Conservation (phyloP, 2,329 filamentous ascomycete genomes). For the Phoma sp. region DNA sequence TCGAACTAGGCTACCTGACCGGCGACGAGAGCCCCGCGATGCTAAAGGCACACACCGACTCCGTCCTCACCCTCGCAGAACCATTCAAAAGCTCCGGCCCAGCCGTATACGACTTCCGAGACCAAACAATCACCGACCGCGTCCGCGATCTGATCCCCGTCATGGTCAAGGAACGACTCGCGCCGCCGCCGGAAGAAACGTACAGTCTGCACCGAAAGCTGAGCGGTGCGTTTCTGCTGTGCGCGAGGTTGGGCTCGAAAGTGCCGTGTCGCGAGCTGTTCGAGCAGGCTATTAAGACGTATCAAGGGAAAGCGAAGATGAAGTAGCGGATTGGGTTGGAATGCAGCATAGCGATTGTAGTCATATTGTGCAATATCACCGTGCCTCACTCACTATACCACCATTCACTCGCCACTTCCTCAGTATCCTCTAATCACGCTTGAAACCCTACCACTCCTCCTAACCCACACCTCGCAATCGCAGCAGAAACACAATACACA, state of each 20-base stretch:
- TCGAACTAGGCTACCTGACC: constrained; percentile 86
- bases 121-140: constrained; percentile 95
- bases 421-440: constrained; percentile 14
- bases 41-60: constrained; percentile 88
- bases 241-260: constrained; percentile 81
- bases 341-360: background rate
- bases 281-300: constrained; percentile 57
- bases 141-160: constrained; percentile 87
- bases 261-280: constrained; percentile 86
- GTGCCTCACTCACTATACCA: constrained; percentile 31
- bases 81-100: constrained; percentile 80
- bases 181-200: constrained; percentile 95
- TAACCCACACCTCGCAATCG: background rate
- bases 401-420: constrained; percentile 25
- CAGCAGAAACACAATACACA: background rate
- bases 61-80: constrained; percentile 88
- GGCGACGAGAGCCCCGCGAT: constrained; percentile 85
- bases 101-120: constrained; percentile 85
- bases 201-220: constrained; percentile 95
- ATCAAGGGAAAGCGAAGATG: constrained; percentile 28
- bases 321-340: background rate
- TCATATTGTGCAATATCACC: constrained; percentile 3
- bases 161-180: constrained; percentile 87
- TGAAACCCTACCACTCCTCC: constrained; percentile 17
- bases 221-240: constrained; percentile 92